These are phyloP conservation scores for Xerocomus cyaneibrunnescens DNA, from an alignment of 1,284 basidiomycete species.

Conservation along the genomic window DNA sequence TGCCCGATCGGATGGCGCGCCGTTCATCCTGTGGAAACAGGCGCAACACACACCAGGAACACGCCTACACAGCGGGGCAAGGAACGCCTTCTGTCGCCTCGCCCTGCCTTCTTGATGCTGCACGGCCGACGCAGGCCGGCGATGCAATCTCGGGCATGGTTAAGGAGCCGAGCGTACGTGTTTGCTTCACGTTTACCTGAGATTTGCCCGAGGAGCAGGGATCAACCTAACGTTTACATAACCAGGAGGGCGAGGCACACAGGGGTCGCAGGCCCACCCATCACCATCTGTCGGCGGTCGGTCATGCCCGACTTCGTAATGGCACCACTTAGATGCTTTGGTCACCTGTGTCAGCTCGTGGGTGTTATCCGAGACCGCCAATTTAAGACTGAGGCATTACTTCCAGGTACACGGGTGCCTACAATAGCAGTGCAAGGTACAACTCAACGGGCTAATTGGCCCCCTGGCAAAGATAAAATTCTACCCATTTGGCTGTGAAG, in stretches of 20 bases:
- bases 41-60: not conserved
- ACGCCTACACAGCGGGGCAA: not conserved
- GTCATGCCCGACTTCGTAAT: not conserved
- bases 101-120: not conserved
- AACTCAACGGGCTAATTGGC: too few species aligned
- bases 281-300: not conserved
- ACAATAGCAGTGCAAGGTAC: too few species aligned
- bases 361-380: not conserved
- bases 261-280: not conserved
- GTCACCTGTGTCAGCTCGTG: not conserved
- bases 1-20: slow-evolving; percentile 1
- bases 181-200: not conserved
- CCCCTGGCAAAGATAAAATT: too few species aligned
- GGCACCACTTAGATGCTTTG: not conserved
- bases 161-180: not conserved
- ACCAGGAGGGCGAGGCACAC: not conserved
- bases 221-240: not conserved
- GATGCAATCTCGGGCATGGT: not conserved
- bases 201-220: too few species aligned
- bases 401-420: not conserved
- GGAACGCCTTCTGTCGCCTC: not conserved
- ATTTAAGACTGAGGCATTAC: not conserved
- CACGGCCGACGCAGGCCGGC: not conserved
- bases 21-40: not conserved
- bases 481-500: too few species aligned